These are phyloP conservation scores for Arxiozyma bovina DNA, from an alignment of 1,139 yeast genomes.

Conservation along the genomic window DNA sequence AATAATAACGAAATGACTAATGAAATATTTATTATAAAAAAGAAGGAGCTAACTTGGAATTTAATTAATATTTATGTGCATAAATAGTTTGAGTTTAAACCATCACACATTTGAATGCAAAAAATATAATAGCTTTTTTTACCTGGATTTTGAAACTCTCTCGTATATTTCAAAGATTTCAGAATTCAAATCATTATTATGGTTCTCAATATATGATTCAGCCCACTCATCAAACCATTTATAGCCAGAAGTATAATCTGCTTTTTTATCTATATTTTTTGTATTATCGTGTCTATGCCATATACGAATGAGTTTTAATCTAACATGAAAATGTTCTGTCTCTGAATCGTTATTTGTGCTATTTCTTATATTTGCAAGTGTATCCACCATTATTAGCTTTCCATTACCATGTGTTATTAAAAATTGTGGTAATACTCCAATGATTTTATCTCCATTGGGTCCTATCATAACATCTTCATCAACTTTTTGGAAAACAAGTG, in stretches of 20 bases:
- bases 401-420: background rate
- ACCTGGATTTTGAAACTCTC: background rate
- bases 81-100: background rate
- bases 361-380: background rate
- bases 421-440: background rate
- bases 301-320: too few species aligned
- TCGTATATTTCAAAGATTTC: background rate
- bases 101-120: background rate
- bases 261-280: background rate
- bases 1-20: background rate
- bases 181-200: background rate
- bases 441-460: background rate
- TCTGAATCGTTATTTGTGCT: background rate
- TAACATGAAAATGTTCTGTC: too few species aligned
- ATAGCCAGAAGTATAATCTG: background rate
- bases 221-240: constrained; percentile 15
- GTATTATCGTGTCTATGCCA: background rate
- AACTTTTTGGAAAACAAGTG: background rate
- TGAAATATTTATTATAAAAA: background rate
- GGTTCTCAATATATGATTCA: constrained; percentile 11
- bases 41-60: background rate
- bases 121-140: too few species aligned
- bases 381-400: background rate
- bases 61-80: background rate
- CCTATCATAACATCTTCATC: background rate